Conservation (phyloP, 2,329 filamentous ascomycete genomes). For the Sarocladium strictum region DNA sequence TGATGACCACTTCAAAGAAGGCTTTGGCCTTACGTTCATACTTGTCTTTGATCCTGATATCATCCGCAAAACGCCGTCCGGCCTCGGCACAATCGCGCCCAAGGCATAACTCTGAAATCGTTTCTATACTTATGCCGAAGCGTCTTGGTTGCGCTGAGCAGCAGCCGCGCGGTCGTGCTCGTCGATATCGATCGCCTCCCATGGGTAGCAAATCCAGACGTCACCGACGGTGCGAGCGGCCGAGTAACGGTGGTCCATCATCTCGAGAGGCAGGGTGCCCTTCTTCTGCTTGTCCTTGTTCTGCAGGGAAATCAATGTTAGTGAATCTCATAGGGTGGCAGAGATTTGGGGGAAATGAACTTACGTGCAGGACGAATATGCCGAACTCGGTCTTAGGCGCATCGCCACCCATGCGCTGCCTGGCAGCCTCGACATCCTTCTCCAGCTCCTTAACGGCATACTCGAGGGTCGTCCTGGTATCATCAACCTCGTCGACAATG, state of each 20-base stretch:
- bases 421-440: conserved; percentile 85
- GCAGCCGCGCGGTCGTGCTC: conserved; percentile 74
- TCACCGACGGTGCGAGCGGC: conserved; percentile 87
- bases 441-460: conserved; percentile 89
- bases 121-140: not conserved
- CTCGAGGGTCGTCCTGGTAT: conserved; percentile 88
- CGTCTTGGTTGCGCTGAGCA: conserved; percentile 27
- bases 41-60: not conserved
- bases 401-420: conserved; percentile 62
- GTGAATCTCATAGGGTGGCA: not conserved
- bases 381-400: conserved; percentile 73
- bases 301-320: conserved; percentile 30
- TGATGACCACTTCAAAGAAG: not conserved
- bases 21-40: not conserved
- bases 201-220: conserved; percentile 98
- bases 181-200: conserved; percentile 92
- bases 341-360: conserved; percentile 24
- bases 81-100: not conserved
- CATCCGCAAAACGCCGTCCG: conserved; percentile 4
- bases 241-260: conserved; percentile 70
- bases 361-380: conserved; percentile 90
- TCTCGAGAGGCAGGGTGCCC: conserved; percentile 71
- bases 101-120: not conserved
- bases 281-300: conserved; percentile 99
- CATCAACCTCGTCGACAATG: conserved; percentile 93